Conservation (phyloP, 139 green algal genomes). For the Volvox africanus region DNA sequence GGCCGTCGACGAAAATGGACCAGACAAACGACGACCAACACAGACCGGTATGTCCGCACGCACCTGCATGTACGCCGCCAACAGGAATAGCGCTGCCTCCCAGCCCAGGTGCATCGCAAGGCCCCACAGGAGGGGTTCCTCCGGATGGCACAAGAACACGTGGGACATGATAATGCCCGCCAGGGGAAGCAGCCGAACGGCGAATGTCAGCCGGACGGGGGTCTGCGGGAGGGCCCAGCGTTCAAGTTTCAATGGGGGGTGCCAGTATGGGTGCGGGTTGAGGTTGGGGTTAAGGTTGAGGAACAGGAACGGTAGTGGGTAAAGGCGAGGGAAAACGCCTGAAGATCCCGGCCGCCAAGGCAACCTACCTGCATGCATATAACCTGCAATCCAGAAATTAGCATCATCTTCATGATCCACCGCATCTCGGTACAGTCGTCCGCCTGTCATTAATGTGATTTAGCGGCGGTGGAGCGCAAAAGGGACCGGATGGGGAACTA, state of each 20-base stretch:
- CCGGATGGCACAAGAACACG: background rate
- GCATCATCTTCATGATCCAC: conserved; percentile 21
- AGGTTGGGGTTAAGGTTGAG: background rate
- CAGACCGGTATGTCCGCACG: background rate
- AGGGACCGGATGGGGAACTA: no score
- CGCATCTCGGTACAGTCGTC: background rate
- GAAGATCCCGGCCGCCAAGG: no score
- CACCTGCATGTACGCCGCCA: conserved; percentile 9
- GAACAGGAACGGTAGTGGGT: no score
- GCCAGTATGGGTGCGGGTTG: background rate
- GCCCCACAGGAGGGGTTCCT: background rate
- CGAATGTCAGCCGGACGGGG: background rate
- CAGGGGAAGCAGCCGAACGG: background rate
- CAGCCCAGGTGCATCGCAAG: background rate
- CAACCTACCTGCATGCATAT: conserved; percentile 8
- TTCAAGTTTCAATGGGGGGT: no score
- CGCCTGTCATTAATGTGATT: background rate
- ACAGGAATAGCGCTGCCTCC: background rate
- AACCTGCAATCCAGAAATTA: background rate
- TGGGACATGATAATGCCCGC: background rate
- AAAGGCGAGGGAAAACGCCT: background rate
- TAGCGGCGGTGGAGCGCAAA: background rate
- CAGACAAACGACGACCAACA: no score
- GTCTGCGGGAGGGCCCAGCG: background rate
- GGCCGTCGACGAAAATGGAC: no score